Evolutionary conservation across 257 asterid species (phyloP), one percentile per base, ranked within the genome.

Genomic region (Ilex asprella): DNA sequence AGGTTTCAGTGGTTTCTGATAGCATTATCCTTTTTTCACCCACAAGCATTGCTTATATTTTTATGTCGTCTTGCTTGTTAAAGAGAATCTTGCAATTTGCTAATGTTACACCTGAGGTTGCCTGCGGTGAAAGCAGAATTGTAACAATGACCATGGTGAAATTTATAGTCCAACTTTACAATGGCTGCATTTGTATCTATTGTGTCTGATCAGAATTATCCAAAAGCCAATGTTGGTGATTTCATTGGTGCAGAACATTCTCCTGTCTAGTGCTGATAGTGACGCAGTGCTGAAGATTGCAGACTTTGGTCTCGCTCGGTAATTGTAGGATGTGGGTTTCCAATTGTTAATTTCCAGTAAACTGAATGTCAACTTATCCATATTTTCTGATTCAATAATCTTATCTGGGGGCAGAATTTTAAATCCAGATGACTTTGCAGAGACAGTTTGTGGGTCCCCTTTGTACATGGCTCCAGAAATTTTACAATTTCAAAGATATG

Each of bases 261-360:
- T 82, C 61, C 62, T 82, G 46, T 65, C 77, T 59, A 57, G 71
- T 68, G 62, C 64, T 30, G 84, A 60, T 12, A 55, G 61, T 55
- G 70, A 78, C 58, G 75, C 81, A 7, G 53, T 80, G 61, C 78
- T 80, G 30, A 83, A 83, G 71, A 78, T 83, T 73, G 77, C 86
- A 30, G 89, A 83, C 76, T 80, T 83, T 75, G 84, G 89, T 60
- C 79, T 79, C 64, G 77, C 86, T 55, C 75, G 89, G 86, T 83
- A 80, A 43, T 60, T 16, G 31, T 39, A 10, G 46, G 31, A 27
- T 39, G 58, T 51, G 50, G 31, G 52, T 11, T 12, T 30, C 27
- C 27, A 55, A 4, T 12, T 39, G 12, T 16, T 30, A 59, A 7
- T 39, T 53, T 29, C 39, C 14, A 31, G 11, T 43, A 1, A 13